Conservation (phyloP, 2,329 filamentous ascomycete species). For the Fusarium xylarioides region DNA sequence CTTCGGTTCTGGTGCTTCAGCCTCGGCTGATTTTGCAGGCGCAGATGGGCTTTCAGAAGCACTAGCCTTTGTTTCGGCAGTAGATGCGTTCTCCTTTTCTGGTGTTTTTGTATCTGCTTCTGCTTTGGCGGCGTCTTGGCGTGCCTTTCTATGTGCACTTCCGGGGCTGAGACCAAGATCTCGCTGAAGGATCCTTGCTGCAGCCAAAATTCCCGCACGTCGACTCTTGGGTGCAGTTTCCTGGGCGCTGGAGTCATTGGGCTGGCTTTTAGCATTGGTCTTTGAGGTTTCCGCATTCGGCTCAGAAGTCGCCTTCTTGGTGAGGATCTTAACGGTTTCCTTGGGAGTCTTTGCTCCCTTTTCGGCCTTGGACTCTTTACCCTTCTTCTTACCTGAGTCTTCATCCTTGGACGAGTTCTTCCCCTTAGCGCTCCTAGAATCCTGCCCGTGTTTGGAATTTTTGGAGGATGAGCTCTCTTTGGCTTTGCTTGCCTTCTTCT, state of each 20-base stretch:
- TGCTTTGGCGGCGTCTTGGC: slow-evolving; percentile 66
- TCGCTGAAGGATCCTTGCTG: slow-evolving; percentile 71
- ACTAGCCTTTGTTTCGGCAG: slow-evolving; percentile 7
- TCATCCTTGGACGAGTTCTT: slow-evolving; percentile 57
- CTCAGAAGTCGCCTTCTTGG: slow-evolving; percentile 65
- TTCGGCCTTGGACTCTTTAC: slow-evolving; percentile 66
- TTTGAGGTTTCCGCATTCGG: slow-evolving; percentile 58
- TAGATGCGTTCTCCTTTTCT: slow-evolving; percentile 45
- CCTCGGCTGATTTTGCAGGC: slow-evolving; percentile 29
- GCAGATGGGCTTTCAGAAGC: slow-evolving; percentile 36
- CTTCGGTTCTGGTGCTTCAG: slow-evolving; percentile 33
- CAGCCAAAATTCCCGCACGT: slow-evolving; percentile 68
- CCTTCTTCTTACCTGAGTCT: slow-evolving; percentile 69
- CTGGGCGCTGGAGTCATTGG: slow-evolving; percentile 40
- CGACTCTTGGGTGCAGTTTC: slow-evolving; percentile 62
- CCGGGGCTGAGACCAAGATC: slow-evolving; percentile 72
- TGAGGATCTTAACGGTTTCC: slow-evolving; percentile 70
- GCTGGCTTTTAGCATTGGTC: slow-evolving; percentile 50
- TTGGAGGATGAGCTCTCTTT: slow-evolving; percentile 60
- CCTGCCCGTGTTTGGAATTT: slow-evolving; percentile 65
- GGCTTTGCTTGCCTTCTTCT: slow-evolving; percentile 84
- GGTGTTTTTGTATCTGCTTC: slow-evolving; percentile 58
- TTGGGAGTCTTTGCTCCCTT: slow-evolving; percentile 63
- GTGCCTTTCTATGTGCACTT: slow-evolving; percentile 68
- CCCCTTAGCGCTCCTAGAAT: slow-evolving; percentile 60